Evolutionary conservation across 345 rosid genomes (phyloP).

Genomic region (Citrus hindsii): DNA sequence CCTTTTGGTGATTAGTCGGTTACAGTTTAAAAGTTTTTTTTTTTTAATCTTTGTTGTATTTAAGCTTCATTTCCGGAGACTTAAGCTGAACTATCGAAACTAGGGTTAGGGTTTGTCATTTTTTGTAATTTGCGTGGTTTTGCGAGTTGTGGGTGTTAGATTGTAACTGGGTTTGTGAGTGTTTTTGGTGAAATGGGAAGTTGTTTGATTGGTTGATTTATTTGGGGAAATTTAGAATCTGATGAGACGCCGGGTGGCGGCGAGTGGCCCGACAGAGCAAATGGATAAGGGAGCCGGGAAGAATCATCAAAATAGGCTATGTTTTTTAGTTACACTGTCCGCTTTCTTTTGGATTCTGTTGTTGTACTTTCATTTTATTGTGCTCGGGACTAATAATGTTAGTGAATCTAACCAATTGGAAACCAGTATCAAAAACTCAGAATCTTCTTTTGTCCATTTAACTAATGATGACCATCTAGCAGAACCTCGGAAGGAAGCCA

Average conservation of each 20-base stretch:
- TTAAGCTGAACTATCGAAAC: background rate
- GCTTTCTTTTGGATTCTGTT: constrained; percentile 65
- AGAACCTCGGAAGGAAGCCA: background rate
- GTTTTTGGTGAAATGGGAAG: background rate
- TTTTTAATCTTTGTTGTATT: background rate
- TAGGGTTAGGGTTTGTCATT: background rate
- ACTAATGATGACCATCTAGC: constrained; percentile 12
- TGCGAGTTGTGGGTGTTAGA: background rate
- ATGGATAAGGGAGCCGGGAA: constrained; percentile 67
- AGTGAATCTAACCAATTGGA: constrained; percentile 34
- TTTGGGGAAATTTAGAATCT: constrained; percentile 14
- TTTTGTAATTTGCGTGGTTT: background rate
- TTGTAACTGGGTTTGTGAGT: constrained; percentile 12
- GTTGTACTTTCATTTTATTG: constrained; percentile 62
- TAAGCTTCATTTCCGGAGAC: background rate
- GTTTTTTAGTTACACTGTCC: constrained; percentile 49
- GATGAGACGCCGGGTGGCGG: constrained; percentile 73
- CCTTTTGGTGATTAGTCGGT: background rate
- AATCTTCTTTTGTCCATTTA: constrained; percentile 24
- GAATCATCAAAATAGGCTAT: constrained; percentile 47
- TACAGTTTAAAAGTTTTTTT: background rate
- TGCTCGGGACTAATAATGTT: constrained; percentile 35
- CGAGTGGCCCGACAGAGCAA: constrained; percentile 28
- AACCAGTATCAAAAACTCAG: constrained; percentile 17
- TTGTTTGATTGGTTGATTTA: constrained; percentile 6